Evolutionary conservation across 2,329 filamentous ascomycete species (phyloP), one percentile per base, ranked within the genome.

Genomic region (Epichloe coenophiala): DNA sequence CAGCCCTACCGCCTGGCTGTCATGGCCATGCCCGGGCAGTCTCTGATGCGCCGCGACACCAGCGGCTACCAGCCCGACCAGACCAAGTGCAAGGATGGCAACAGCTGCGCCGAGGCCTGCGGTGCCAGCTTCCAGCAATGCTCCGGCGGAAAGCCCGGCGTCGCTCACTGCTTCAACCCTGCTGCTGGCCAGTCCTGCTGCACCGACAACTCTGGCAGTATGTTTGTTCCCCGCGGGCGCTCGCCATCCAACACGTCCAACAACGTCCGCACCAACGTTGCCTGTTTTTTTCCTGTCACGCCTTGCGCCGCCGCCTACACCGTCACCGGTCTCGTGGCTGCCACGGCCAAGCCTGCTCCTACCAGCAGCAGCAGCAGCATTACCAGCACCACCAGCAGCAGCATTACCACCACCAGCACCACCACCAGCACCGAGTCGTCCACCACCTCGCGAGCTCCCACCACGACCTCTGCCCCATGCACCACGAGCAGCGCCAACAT

Each of bases 131-230:
- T 68, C 60, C 63, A 68, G 51, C 65, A 72, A 54, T 81, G 77
- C 65, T 56, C 70, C 35, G 75, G 75, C 23, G 63, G 60, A 47
- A 74, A 77, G 17, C 38, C 46, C 56, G 64, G 64, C 39, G 57
- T 70, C 50, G 68, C 75, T 46, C 78, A 82, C 69, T 84, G 80
- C 68, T 83, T 69, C 66, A 74, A 82, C 65, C 68, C 72, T 12
- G 55, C 57, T 15, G 66, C 64, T 33, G 68, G 71, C 52, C 73
- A 82, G 67, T 67, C 64, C 40, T 83, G 80, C 73, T 83, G 80
- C 62, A 68, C 71, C 41, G 72, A 76, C 58, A 68, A 68, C 57
- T 70, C 68, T 55, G 80, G 80, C 67, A 77, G 77, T 80, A 68
- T 60, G 74, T 73, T 45, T 45, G n/a, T 15, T 17, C 38, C 31